Evolutionary conservation across 352 stramenopile genomes (phyloP), one percentile per base, ranked within the genome.

Genomic region (Pythium pectinolyticum): DNA sequence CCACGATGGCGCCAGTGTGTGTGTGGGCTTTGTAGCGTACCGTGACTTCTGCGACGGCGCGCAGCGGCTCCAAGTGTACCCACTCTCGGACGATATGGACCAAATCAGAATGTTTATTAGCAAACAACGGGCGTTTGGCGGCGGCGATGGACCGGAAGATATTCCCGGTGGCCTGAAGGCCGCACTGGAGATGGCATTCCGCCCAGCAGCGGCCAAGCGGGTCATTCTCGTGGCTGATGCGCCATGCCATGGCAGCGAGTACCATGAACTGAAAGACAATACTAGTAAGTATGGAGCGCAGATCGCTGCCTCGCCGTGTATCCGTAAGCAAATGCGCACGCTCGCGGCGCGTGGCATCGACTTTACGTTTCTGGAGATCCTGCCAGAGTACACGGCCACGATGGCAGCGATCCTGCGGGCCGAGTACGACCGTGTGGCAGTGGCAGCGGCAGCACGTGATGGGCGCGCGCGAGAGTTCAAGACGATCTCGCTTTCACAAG

Each of bases 11-110:
- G 65, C 75, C 14, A 61, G 34, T 3, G 39, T 80, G 27, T 66
- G 70, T 1, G 60, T 78, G 12, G 73, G 73, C 0, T 80, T 84
- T 67, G 70, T 81, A 4, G 75, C 61, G 2, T 84, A 81, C 32
- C 72, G 75, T 17, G 70, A 81, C 19, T 84, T 79, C 27, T 75
- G 69, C 28, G 70, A 76, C 27, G 65, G 61, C 19, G 27, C 12
- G 14, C 46, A 69, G 0, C 65, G 75, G 2, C 45, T 80, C 7
- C 15, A 80, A 31, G 35, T 67, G 14, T 53, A 68, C 12, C 15
- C 17, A 8, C 48, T 81, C 15, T 74, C 75, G 1, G 12, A 37
- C 1, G 37, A 78, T 37, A 43, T 76, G 14, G 32, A 9, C 3
- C 20, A 24, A 34, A 67, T 79, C 0, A 32, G 55, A 0, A 3